Percentiles rank a stretch among this genome's conserved stretches.
Conservation (phyloP, 331 rosid genomes). For the Prunus yedoensis region DNA sequence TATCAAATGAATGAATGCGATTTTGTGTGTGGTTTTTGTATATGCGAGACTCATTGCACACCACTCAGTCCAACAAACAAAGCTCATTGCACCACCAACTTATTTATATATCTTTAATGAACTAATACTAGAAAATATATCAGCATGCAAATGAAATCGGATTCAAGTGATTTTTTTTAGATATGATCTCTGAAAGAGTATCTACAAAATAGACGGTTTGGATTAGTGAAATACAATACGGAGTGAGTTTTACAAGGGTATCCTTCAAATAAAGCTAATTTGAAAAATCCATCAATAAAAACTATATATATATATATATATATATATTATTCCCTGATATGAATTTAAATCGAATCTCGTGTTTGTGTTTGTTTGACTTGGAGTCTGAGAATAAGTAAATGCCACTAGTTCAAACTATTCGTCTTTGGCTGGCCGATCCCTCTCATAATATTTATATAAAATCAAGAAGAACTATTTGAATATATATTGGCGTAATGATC, state of each 20-base stretch:
- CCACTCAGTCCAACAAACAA: neutral
- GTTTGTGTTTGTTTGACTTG: neutral
- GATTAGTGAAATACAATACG: too few species aligned
- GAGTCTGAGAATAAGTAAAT: neutral
- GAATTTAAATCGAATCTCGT: neutral
- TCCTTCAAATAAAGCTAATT: too few species aligned
- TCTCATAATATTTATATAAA: neutral
- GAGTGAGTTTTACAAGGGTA: rapidly evolving
- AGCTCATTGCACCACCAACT: neutral
- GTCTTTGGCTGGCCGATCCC: constrained; percentile 10
- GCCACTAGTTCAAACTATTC: neutral
- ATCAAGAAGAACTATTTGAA: neutral
- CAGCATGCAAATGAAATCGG: neutral
- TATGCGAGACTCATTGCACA: neutral
- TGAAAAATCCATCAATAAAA: too few species aligned
- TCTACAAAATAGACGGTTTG: too few species aligned
- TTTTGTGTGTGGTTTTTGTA: neutral
- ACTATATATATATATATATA: too few species aligned
- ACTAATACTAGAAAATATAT: too few species aligned
- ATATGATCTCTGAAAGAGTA: too few species aligned
- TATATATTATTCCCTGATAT: neutral
- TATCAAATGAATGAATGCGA: neutral
- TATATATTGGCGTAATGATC: neutral
- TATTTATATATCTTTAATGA: neutral
- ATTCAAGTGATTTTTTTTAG: too few species aligned